Evolutionary conservation across 495 filamentous ascomycete species (phyloP).

Genomic region (Neurospora intermedia): DNA sequence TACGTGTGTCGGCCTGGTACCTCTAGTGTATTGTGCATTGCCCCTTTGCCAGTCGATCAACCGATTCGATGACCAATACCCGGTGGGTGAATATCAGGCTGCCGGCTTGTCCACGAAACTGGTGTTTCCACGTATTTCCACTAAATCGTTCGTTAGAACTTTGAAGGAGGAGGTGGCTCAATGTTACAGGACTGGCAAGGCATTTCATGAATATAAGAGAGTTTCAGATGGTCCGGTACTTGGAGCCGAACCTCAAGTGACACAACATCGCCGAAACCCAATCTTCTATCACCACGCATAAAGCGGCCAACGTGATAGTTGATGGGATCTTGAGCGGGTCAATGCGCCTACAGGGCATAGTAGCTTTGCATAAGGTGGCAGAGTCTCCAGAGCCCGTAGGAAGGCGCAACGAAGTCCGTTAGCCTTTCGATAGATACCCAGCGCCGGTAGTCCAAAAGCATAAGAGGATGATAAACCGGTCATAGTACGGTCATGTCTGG

Average conservation of each 20-base stretch:
- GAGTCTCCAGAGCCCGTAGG: not conserved
- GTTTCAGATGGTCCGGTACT: not conserved
- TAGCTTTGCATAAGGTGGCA: not conserved
- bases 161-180: not conserved
- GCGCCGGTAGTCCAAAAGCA: not conserved
- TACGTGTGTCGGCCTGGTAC: not conserved
- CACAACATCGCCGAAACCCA: not conserved
- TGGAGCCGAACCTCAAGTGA: not conserved
- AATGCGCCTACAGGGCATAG: not conserved
- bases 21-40: not conserved
- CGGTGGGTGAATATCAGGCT: not conserved
- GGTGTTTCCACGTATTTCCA: not conserved
- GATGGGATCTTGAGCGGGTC: not conserved
- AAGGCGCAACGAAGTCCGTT: not conserved
- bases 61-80: not conserved
- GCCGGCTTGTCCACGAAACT: not conserved
- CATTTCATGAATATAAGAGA: not conserved
- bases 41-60: not conserved
- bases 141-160: not conserved
- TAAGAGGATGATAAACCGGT: not conserved
- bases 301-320: not conserved
- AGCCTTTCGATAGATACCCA: not conserved
- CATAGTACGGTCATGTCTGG: not conserved
- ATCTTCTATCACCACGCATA: not conserved
- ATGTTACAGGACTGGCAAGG: not conserved